Percentiles rank a stretch among this genome's conserved stretches.
Evolutionary conservation across 495 filamentous ascomycete species (phyloP).

Genomic region (Thermochaetoides thermophila): DNA sequence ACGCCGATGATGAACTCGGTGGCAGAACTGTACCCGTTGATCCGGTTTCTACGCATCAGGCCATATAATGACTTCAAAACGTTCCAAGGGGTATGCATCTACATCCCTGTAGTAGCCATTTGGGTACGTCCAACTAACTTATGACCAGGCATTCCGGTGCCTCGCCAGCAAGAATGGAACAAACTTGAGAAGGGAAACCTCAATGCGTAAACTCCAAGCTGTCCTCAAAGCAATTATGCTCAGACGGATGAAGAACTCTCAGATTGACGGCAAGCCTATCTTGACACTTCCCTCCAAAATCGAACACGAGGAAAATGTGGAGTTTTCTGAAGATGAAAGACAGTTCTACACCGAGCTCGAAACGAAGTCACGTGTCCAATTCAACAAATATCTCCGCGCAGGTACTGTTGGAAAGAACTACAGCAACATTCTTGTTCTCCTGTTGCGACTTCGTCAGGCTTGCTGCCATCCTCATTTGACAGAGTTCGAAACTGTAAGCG

Average conservation of each 20-base stretch:
- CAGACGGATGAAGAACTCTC: slow-evolving; percentile 68
- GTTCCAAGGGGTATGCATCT: slow-evolving; percentile 41
- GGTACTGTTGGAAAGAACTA: slow-evolving; percentile 68
- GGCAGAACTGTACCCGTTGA: slow-evolving; percentile 65
- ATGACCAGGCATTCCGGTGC: slow-evolving; percentile 19
- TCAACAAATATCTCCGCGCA: slow-evolving; percentile 64
- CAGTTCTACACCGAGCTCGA: slow-evolving; percentile 63
- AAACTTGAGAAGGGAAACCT: slow-evolving; percentile 22
- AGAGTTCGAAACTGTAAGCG: slow-evolving; percentile 48
- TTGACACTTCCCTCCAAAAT: slow-evolving; percentile 57
- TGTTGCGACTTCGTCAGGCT: slow-evolving; percentile 81
- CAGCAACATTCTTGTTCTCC: slow-evolving; percentile 66
- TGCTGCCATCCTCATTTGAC: slow-evolving; percentile 89
- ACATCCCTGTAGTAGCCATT: background rate
- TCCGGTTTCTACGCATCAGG: slow-evolving; percentile 66
- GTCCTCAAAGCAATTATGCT: slow-evolving; percentile 76
- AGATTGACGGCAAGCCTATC: slow-evolving; percentile 77
- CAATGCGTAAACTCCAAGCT: slow-evolving; percentile 61
- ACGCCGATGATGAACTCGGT: slow-evolving; percentile 92
- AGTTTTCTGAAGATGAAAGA: slow-evolving; percentile 61
- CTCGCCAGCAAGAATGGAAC: slow-evolving; percentile 19
- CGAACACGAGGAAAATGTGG: slow-evolving; percentile 47
- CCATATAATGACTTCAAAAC: slow-evolving; percentile 53
- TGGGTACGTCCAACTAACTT: background rate
- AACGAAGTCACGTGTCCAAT: slow-evolving; percentile 44